Evolutionary conservation across 164 flowering plant genomes (phyloP).

Genomic region (Chimonanthus salicifolius): DNA sequence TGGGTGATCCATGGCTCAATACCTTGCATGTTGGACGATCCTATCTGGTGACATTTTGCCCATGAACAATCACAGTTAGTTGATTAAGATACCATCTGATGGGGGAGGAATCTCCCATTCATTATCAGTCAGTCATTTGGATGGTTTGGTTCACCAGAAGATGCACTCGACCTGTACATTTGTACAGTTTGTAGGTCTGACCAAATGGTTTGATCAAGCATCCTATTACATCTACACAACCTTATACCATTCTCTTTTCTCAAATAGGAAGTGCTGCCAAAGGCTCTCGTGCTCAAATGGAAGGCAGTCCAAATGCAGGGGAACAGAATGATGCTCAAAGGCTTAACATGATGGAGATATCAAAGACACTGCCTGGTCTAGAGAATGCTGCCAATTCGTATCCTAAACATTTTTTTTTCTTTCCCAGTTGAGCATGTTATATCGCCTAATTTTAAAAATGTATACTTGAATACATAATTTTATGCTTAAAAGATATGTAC

Average conservation of each 20-base stretch:
- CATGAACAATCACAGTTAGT: background rate
- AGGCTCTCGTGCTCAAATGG: conserved; percentile 42
- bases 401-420: conserved; percentile 28
- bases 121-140: background rate
- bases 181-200: background rate
- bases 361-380: conserved; percentile 28
- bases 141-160: background rate
- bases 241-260: conserved; percentile 1
- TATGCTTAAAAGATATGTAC: background rate
- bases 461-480: background rate
- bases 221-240: no score
- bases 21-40: background rate
- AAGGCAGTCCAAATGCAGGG: conserved; percentile 26
- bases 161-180: background rate
- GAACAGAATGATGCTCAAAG: conserved; percentile 45
- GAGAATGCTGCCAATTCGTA: conserved; percentile 35
- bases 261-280: conserved; percentile 69
- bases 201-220: background rate
- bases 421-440: background rate
- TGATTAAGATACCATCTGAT: background rate
- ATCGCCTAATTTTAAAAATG: background rate
- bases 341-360: conserved; percentile 43
- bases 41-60: background rate
- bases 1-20: background rate
- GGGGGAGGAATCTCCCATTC: background rate